Percentiles rank a stretch among this genome's conserved stretches.
Evolutionary conservation across 164 flowering plant genomes (phyloP).

Genomic region (Tetrastigma voinierianum): DNA sequence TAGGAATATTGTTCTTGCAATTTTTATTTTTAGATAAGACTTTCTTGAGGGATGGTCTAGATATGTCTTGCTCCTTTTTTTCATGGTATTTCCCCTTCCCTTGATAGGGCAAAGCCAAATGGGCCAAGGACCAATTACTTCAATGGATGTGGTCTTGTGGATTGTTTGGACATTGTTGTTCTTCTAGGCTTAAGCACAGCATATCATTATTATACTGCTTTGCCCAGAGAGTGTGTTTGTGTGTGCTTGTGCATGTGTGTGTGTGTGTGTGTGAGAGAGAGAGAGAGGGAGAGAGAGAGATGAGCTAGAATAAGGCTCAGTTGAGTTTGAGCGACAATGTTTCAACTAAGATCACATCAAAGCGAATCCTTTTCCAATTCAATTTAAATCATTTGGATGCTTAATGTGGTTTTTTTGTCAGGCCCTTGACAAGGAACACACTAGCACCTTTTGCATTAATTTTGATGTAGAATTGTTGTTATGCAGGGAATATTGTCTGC

Average conservation of each 20-base stretch:
- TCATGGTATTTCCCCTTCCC: not conserved
- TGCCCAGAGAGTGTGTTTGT: not conserved
- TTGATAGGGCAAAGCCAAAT: not conserved
- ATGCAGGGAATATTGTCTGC: slow-evolving; percentile 89
- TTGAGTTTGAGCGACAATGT: not conserved
- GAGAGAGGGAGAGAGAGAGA: too few relatives aligned
- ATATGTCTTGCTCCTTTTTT: not conserved
- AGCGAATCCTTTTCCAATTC: not conserved
- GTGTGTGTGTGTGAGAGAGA: too few relatives aligned
- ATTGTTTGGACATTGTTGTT: not conserved
- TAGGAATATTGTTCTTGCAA: not conserved
- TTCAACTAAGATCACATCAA: not conserved
- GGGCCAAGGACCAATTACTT: not conserved
- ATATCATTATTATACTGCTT: not conserved
- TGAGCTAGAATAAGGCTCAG: not conserved
- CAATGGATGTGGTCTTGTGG: not conserved
- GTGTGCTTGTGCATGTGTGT: too few relatives aligned
- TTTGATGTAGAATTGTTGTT: slow-evolving; percentile 3
- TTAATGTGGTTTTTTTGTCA: not conserved
- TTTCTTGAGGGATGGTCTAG: not conserved
- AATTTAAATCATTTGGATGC: not conserved
- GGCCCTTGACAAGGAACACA: not conserved
- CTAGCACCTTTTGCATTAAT: not conserved
- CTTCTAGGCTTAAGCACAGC: not conserved
- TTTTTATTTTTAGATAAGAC: not conserved